phyloP scores from a whole-genome alignment of 2,329 filamentous ascomycete species.

The Verticillium zaregamsianum region DNA sequence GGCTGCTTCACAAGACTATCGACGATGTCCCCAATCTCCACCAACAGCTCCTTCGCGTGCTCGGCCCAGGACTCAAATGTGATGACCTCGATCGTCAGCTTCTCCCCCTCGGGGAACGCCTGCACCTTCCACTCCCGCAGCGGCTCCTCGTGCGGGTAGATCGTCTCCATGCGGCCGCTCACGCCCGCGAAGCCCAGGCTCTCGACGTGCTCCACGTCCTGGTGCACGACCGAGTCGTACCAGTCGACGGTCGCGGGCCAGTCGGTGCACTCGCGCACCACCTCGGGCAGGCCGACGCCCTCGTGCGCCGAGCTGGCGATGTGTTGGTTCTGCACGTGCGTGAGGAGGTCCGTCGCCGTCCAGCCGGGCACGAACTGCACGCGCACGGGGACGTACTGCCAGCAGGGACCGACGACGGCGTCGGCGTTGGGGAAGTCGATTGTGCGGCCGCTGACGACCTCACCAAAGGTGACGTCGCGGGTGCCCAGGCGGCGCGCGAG shows the following conservation, averaged over 20 bases:
- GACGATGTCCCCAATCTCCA: slow-evolving; percentile 41
- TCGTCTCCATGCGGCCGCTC: slow-evolving; percentile 45
- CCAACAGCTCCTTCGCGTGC: slow-evolving; percentile 46
- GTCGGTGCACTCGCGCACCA: slow-evolving; percentile 41
- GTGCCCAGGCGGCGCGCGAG: slow-evolving; percentile 49
- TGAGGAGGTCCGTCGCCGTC: slow-evolving; percentile 49
- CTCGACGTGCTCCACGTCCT: slow-evolving; percentile 60
- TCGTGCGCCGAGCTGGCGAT: slow-evolving; percentile 52
- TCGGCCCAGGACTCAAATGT: slow-evolving; percentile 52
- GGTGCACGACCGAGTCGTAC: slow-evolving; percentile 55
- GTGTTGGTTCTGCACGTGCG: slow-evolving; percentile 52
- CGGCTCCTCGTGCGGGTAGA: slow-evolving; percentile 55
- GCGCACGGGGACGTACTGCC: slow-evolving; percentile 63
- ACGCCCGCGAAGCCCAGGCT: slow-evolving; percentile 35
- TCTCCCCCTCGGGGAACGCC: slow-evolving; percentile 50
- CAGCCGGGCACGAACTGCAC: slow-evolving; percentile 48
- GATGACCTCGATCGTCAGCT: slow-evolving; percentile 53
- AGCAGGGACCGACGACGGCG: slow-evolving; percentile 59
- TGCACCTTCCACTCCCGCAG: slow-evolving; percentile 57
- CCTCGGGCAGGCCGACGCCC: slow-evolving; percentile 49
- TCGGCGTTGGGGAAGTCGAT: slow-evolving; percentile 51
- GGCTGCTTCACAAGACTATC: slow-evolving; percentile 32
- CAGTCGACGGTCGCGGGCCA: slow-evolving; percentile 36
- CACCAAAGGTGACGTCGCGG: slow-evolving; percentile 60
- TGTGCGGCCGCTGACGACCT: slow-evolving; percentile 62